Percentiles rank a stretch among this genome's conserved stretches.
phyloP scores from a whole-genome alignment of 2,329 filamentous ascomycete species.

The Colletotrichum agaves region DNA sequence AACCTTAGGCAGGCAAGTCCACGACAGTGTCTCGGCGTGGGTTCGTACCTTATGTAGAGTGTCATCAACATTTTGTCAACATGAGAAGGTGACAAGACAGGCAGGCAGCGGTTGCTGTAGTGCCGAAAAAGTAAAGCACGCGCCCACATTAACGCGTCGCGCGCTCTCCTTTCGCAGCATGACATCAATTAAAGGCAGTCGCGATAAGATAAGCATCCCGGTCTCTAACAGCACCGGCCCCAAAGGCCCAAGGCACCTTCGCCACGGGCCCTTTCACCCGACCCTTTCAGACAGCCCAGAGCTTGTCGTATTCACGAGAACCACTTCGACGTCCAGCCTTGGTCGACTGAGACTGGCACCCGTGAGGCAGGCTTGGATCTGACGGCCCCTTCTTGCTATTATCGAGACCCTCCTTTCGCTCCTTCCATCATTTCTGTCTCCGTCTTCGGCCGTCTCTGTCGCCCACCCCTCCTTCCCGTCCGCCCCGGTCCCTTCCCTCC shows the following conservation, averaged over 20 bases:
- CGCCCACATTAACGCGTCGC: slow-evolving; percentile 30
- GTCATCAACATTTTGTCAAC: not conserved
- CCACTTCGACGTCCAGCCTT: not conserved
- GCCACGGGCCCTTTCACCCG: not conserved
- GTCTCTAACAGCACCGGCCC: not conserved
- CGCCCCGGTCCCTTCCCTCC: not conserved
- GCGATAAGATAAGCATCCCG: slow-evolving; percentile 29
- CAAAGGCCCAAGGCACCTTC: not conserved
- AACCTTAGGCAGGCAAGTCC: too few species aligned
- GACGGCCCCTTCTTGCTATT: not conserved
- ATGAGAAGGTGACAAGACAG: not conserved
- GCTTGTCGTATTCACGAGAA: not conserved
- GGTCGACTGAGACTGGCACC: not conserved
- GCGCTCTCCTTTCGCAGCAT: slow-evolving; percentile 4
- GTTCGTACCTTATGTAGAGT: too few species aligned
- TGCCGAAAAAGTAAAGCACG: slow-evolving; percentile 9
- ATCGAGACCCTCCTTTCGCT: not conserved
- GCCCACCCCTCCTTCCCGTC: not conserved
- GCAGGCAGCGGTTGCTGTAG: slow-evolving; percentile 9
- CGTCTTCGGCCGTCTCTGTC: not conserved
- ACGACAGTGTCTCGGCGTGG: too few species aligned
- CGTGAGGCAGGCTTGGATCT: not conserved
- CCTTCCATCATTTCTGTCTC: not conserved
- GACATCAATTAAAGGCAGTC: slow-evolving; percentile 20
- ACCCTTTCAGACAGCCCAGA: not conserved